A percentile compares a stretch with the other conserved stretches of the same genome.
phyloP scores from a whole-genome alignment of 73 alveolate species.

The Effrenium voratum region DNA sequence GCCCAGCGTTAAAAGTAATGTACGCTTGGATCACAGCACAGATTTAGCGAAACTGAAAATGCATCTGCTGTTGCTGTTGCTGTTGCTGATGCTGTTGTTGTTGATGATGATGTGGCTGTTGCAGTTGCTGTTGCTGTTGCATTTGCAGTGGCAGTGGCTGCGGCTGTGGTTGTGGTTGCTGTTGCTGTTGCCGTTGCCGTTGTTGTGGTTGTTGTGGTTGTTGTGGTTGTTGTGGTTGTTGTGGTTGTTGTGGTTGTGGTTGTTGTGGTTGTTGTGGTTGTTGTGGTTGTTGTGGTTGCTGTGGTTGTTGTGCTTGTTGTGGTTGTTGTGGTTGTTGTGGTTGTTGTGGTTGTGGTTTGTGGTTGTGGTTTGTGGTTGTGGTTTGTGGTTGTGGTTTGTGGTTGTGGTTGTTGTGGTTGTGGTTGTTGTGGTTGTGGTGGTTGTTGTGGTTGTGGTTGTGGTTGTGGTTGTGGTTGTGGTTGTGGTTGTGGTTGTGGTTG shows the following conservation, averaged over 20 bases:
- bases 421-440: no score
- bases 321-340: neutral
- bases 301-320: neutral
- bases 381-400: no score
- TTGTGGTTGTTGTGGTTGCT: no score
- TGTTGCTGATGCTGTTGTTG: neutral
- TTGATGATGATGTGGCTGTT: neutral
- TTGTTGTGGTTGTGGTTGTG: no score
- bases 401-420: no score
- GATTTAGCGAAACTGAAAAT: no score
- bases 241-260: neutral
- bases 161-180: neutral
- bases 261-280: neutral
- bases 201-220: neutral
- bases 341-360: neutral
- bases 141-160: neutral
- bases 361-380: no score
- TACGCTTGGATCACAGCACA: neutral
- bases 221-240: neutral
- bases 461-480: neutral
- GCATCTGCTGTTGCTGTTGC: neutral
- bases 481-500: neutral
- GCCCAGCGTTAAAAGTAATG: neutral
- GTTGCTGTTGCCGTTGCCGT: neutral
- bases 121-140: no score